These are phyloP conservation scores for Byssoonygena ceratinophila DNA, from an alignment of 2,329 filamentous ascomycete genomes.

Conservation along the genomic window DNA sequence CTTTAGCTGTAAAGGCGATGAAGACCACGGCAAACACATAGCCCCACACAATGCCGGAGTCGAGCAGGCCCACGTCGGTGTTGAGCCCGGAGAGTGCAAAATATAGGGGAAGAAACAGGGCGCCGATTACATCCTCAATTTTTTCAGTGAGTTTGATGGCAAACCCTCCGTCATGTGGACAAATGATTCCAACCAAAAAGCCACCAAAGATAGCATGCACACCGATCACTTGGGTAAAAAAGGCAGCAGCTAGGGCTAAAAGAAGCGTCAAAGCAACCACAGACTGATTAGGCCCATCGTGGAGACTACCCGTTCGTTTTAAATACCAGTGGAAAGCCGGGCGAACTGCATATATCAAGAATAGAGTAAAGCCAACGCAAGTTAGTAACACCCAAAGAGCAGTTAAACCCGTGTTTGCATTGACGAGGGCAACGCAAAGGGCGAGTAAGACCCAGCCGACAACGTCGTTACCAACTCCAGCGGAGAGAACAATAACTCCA, in stretches of 20 bases:
- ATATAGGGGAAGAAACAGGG: constrained; percentile 78
- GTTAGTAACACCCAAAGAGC: constrained; percentile 76
- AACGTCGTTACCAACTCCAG: constrained; percentile 87
- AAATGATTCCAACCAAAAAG: constrained; percentile 80
- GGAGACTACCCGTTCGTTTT: constrained; percentile 61
- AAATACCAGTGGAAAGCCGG: constrained; percentile 67
- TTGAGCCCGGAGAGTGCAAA: constrained; percentile 85
- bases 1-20: constrained; percentile 75
- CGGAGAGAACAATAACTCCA: constrained; percentile 72
- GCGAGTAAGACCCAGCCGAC: constrained; percentile 85
- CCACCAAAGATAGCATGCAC: constrained; percentile 91
- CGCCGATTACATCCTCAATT: constrained; percentile 79
- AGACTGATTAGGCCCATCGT: constrained; percentile 77
- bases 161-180: constrained; percentile 52
- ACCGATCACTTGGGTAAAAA: constrained; percentile 83
- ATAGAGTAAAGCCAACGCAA: constrained; percentile 61
- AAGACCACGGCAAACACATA: constrained; percentile 76
- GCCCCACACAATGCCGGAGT: constrained; percentile 74
- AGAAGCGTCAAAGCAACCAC: constrained; percentile 75
- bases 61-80: constrained; percentile 74
- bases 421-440: constrained; percentile 85
- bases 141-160: constrained; percentile 84
- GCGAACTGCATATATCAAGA: constrained; percentile 61
- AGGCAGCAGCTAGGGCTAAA: constrained; percentile 65
- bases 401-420: constrained; percentile 69